A percentile compares a stretch with the other conserved stretches of the same genome.
Conservation (phyloP, 78 protist species). For the Dictyostelium purpureum region DNA sequence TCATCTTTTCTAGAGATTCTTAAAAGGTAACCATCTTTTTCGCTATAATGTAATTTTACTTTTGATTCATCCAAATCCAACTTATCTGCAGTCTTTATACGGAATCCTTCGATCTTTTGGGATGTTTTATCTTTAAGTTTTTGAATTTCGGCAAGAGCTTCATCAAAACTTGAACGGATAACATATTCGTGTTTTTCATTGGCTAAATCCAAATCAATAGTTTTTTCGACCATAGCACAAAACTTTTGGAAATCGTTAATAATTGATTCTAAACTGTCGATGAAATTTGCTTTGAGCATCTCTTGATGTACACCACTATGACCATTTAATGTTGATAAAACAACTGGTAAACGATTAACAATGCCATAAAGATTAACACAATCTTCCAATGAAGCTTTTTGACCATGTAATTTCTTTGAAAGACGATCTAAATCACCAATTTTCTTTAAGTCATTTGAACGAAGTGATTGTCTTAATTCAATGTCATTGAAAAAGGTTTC, state of each 20-base stretch:
- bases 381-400: conserved; percentile 80
- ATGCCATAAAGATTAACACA: conserved; percentile 59
- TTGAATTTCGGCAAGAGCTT: conserved; percentile 44
- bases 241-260: conserved; percentile 1
- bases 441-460: conserved; percentile 51
- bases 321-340: background rate
- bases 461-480: conserved; percentile 31
- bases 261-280: conserved; percentile 15
- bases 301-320: conserved; percentile 15
- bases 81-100: conserved; percentile 26
- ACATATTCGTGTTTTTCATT: conserved; percentile 82
- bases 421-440: conserved; percentile 73
- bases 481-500: conserved; percentile 60
- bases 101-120: conserved; percentile 21
- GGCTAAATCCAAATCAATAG: conserved; percentile 86
- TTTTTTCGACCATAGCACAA: conserved; percentile 82
- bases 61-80: conserved; percentile 21
- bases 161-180: conserved; percentile 87
- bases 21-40: conserved; percentile 37
- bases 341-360: conserved; percentile 24
- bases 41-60: conserved; percentile 39
- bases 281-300: conserved; percentile 2
- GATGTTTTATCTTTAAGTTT: background rate
- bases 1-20: conserved; percentile 83
- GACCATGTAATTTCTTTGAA: conserved; percentile 27